Evolutionary conservation across 805 yeast species (phyloP).

Genomic region (Lipomyces oligophaga): DNA sequence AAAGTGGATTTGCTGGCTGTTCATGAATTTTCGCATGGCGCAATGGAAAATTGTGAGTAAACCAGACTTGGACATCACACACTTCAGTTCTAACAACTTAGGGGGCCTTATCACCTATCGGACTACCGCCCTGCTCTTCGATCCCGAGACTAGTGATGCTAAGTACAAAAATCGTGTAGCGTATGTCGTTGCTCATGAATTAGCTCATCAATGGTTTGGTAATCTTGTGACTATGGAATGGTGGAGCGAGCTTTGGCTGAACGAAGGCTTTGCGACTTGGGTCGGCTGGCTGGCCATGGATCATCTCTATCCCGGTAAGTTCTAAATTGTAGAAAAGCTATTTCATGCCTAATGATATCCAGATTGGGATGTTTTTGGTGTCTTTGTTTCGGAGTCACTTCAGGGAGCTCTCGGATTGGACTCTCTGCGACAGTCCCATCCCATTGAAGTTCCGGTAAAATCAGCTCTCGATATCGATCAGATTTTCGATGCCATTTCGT

Average conservation of each 20-base stretch:
- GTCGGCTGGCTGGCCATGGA: conserved; percentile 70
- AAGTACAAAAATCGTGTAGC: conserved; percentile 69
- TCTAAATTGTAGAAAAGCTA: background rate
- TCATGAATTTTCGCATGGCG: conserved; percentile 81
- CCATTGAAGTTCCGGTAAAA: conserved; percentile 76
- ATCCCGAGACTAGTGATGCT: conserved; percentile 59
- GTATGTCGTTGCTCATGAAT: conserved; percentile 80
- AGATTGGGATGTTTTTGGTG: conserved; percentile 76
- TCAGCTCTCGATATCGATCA: conserved; percentile 77
- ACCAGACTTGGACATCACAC: too few species aligned
- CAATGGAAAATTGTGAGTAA: conserved; percentile 75
- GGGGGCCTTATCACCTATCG: conserved; percentile 71
- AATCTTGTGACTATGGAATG: conserved; percentile 86
- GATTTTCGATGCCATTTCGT: conserved; percentile 78
- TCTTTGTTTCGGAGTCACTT: conserved; percentile 71
- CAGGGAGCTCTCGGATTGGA: conserved; percentile 74
- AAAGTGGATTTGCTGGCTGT: conserved; percentile 79
- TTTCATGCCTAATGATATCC: background rate
- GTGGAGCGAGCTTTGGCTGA: conserved; percentile 91
- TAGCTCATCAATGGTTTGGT: conserved; percentile 92
- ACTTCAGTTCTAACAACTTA: background rate
- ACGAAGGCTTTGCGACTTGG: conserved; percentile 89
- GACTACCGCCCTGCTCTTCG: conserved; percentile 68
- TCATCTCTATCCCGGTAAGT: conserved; percentile 51
- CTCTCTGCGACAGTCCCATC: conserved; percentile 68